A percentile compares a stretch with the other conserved stretches of the same genome.
phyloP scores from a whole-genome alignment of 2,329 filamentous ascomycete species.

The Sarocladiaceae sp. region DNA sequence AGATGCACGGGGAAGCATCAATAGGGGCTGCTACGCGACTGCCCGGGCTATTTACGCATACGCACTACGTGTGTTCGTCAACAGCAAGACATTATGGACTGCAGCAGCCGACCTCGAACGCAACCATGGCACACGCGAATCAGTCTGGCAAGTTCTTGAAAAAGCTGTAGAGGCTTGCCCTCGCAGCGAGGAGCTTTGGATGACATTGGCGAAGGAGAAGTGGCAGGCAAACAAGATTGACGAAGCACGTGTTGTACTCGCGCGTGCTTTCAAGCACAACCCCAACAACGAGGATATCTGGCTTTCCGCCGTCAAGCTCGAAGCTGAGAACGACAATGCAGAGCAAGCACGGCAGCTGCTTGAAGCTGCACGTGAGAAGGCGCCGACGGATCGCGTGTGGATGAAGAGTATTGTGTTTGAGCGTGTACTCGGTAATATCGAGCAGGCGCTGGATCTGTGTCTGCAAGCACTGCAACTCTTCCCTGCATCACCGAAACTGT shows the following conservation, averaged over 20 bases:
- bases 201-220: slow-evolving; percentile 93
- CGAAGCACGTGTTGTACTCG: slow-evolving; percentile 80
- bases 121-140: slow-evolving; percentile 79
- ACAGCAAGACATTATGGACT: slow-evolving; percentile 83
- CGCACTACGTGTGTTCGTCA: slow-evolving; percentile 82
- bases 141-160: slow-evolving; percentile 79
- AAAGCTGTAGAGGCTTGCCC: slow-evolving; percentile 93
- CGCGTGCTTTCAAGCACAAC: slow-evolving; percentile 88
- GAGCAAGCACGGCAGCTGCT: slow-evolving; percentile 81
- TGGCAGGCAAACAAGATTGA: slow-evolving; percentile 86
- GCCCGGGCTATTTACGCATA: slow-evolving; percentile 93
- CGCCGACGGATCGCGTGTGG: slow-evolving; percentile 94
- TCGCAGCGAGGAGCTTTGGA: slow-evolving; percentile 86
- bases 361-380: slow-evolving; percentile 76
- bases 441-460: slow-evolving; percentile 80
- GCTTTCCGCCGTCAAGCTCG: slow-evolving; percentile 92
- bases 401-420: slow-evolving; percentile 96
- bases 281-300: slow-evolving; percentile 98
- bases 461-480: slow-evolving; percentile 84
- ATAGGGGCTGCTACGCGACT: slow-evolving; percentile 79
- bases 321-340: slow-evolving; percentile 81
- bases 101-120: slow-evolving; percentile 89
- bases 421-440: slow-evolving; percentile 72
- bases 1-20: slow-evolving; percentile 79
- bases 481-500: slow-evolving; percentile 80